These are phyloP conservation scores for Populus tomentosa DNA, from an alignment of 441 rosid species.

Conservation along the genomic window DNA sequence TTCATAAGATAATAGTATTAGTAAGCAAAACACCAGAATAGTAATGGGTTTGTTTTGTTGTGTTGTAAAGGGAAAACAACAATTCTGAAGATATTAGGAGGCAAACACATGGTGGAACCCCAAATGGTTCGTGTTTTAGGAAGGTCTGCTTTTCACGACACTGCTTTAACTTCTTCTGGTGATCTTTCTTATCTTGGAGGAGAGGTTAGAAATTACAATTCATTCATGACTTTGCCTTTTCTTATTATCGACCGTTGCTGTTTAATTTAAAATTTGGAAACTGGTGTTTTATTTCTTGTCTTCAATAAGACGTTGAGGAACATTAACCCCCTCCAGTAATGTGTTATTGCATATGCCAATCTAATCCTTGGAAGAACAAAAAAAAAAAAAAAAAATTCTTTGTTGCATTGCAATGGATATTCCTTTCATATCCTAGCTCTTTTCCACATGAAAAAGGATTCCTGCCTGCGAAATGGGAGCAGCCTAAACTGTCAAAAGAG, in stretches of 20 bases:
- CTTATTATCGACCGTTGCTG: neutral
- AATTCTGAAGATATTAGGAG: constrained; percentile 85
- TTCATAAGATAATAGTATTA: neutral
- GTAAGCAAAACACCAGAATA: neutral
- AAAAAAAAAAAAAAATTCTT: neutral
- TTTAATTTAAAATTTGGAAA: neutral
- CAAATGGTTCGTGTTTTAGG: constrained; percentile 86
- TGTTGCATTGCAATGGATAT: neutral
- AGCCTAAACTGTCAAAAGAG: too few relatives aligned
- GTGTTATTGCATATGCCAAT: neutral
- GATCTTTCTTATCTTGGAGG: constrained; percentile 91
- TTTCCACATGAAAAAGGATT: too few relatives aligned
- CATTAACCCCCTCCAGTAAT: neutral
- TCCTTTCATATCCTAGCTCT: neutral
- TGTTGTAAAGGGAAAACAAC: constrained; percentile 64
- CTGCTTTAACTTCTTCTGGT: constrained; percentile 71
- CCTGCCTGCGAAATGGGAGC: too few relatives aligned
- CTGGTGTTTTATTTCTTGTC: neutral
- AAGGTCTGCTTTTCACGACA: constrained; percentile 88
- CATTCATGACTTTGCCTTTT: neutral
- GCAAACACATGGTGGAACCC: constrained; percentile 94
- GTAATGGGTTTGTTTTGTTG: neutral
- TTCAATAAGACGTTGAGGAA: neutral
- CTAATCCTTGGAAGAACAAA: neutral
- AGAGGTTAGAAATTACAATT: constrained; percentile 44